Conservation (phyloP, 441 rosid species). For the Euphorbia schlechtendalii region DNA sequence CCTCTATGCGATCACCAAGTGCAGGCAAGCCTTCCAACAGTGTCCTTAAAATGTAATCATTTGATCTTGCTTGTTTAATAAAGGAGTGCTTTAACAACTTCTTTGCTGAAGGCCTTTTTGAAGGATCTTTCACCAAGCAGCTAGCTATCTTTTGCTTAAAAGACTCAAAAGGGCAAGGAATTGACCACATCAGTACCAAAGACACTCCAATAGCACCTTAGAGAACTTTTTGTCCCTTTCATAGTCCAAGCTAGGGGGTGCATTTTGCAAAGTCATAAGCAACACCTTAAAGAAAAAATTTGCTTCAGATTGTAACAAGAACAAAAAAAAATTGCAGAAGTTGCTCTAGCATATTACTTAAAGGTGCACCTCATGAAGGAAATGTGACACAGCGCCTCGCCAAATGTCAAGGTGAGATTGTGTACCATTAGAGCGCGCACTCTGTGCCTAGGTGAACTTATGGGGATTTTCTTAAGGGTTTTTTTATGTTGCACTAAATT, state of each 20-base stretch:
- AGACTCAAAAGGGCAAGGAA: conserved; percentile 44
- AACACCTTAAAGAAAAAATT: conserved; percentile 54
- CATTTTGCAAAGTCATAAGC: conserved; percentile 99
- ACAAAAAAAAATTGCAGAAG: not conserved
- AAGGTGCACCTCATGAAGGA: too few species aligned
- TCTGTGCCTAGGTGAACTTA: too few species aligned
- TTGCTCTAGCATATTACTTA: too few species aligned
- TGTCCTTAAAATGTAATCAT: conserved; percentile 62
- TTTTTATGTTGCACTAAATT: too few species aligned
- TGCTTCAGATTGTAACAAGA: conserved; percentile 24
- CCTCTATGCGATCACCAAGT: conserved; percentile 82
- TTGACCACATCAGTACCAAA: not conserved
- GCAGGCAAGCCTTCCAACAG: conserved; percentile 88
- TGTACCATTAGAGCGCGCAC: too few species aligned
- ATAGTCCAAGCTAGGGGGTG: conserved; percentile 94
- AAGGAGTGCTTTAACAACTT: conserved; percentile 82
- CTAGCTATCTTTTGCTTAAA: conserved; percentile 99
- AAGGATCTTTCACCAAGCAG: conserved; percentile 96
- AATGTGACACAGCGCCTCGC: too few species aligned
- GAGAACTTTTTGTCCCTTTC: conserved; percentile 94
- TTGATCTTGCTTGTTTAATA: conserved; percentile 94
- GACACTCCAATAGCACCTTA: conserved; percentile 69
- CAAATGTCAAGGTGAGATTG: too few species aligned
- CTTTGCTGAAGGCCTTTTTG: conserved; percentile 83
- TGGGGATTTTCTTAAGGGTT: too few species aligned